phyloP scores from a whole-genome alignment of 352 stramenopile species.

The Phytophthora pistaciae region DNA sequence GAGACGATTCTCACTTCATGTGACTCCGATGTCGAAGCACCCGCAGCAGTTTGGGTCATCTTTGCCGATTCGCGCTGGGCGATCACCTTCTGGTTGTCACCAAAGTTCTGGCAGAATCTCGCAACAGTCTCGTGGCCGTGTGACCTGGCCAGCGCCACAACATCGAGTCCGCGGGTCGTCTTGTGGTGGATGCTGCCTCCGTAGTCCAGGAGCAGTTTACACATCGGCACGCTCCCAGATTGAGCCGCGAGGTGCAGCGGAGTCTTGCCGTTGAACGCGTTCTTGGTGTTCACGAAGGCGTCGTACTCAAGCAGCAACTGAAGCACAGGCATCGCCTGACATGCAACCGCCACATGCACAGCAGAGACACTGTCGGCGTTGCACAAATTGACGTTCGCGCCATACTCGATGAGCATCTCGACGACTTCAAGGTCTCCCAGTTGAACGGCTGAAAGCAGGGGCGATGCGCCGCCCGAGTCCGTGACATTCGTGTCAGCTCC shows the following conservation, averaged over 20 bases:
- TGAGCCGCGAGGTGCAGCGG: conserved; percentile 68
- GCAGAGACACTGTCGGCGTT: conserved; percentile 55
- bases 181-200: conserved; percentile 39
- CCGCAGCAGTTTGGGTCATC: conserved; percentile 28
- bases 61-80: conserved; percentile 2
- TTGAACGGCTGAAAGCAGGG: conserved; percentile 62
- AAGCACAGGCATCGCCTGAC: conserved; percentile 45
- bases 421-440: conserved; percentile 55
- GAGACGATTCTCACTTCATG: conserved; percentile 46
- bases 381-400: conserved; percentile 60
- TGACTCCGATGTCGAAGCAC: conserved; percentile 27
- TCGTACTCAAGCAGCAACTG: conserved; percentile 54
- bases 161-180: conserved; percentile 38
- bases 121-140: conserved; percentile 42
- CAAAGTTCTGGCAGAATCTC: conserved; percentile 38
- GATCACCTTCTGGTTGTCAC: conserved; percentile 1
- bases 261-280: conserved; percentile 60
- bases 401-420: conserved; percentile 52
- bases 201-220: conserved; percentile 52
- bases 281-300: conserved; percentile 58
- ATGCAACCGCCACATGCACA: conserved; percentile 61
- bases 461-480: conserved; percentile 52
- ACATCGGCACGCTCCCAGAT: conserved; percentile 56
- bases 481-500: conserved; percentile 53
- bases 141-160: conserved; percentile 33